Evolutionary conservation across 1,139 yeast species (phyloP).

Genomic region (Chernovozyma sophiae-reginae): DNA sequence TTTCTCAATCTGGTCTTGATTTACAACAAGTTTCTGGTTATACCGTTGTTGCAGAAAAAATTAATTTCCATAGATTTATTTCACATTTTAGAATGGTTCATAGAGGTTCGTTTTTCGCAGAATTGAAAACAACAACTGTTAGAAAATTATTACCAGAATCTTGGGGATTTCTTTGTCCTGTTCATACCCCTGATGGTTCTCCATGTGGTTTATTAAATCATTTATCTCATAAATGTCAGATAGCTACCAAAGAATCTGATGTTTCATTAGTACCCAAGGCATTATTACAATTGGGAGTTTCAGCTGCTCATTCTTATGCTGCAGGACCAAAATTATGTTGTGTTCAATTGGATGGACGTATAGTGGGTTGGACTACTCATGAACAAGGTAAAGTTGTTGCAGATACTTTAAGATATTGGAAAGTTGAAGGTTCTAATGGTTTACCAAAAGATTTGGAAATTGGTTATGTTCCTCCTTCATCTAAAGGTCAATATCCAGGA

Average conservation of each 20-base stretch:
- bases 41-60: constrained; percentile 97
- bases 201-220: constrained; percentile 98
- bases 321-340: constrained; percentile 88
- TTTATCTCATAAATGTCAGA: constrained; percentile 89
- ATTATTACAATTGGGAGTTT: constrained; percentile 73
- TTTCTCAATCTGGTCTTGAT: constrained; percentile 95
- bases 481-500: constrained; percentile 97
- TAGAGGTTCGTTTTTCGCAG: constrained; percentile 99
- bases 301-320: constrained; percentile 70
- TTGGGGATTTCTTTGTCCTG: constrained; percentile 99
- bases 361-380: constrained; percentile 94
- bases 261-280: constrained; percentile 67
- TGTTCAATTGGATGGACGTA: constrained; percentile 89
- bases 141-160: constrained; percentile 95
- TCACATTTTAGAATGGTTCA: constrained; percentile 99
- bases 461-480: constrained; percentile 93
- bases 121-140: constrained; percentile 94
- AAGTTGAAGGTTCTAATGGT: constrained; percentile 73
- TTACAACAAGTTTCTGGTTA: constrained; percentile 97
- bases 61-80: constrained; percentile 92
- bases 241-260: constrained; percentile 73
- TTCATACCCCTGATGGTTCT: constrained; percentile 99
- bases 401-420: constrained; percentile 89
- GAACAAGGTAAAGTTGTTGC: constrained; percentile 83
- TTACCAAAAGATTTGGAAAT: constrained; percentile 85